Conservation (phyloP, 768 basidiomycete species). For the Mycena vulgaris region DNA sequence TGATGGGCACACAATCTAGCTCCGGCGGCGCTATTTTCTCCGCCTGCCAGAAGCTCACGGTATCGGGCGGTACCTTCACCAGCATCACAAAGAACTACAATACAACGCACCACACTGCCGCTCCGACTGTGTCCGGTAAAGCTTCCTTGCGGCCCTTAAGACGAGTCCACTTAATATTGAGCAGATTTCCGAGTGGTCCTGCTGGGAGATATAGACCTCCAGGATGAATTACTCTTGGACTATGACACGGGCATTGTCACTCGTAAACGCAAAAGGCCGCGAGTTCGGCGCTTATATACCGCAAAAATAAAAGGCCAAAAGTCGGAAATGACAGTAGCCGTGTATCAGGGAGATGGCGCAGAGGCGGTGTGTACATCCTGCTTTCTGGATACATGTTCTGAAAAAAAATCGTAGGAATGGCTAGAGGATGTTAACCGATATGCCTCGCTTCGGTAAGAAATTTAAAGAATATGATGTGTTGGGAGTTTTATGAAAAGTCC, state of each 20-base stretch:
- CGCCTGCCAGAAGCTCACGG: too few relatives aligned
- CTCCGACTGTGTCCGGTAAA: too few relatives aligned
- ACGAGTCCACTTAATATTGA: not conserved
- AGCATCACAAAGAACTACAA: too few relatives aligned
- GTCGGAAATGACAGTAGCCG: conserved; percentile 6
- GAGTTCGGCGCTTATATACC: conserved; percentile 12
- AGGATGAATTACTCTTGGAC: not conserved
- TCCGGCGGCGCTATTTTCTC: too few relatives aligned
- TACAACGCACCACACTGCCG: too few relatives aligned
- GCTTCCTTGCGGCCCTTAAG: not conserved
- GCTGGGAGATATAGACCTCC: conserved; percentile 13
- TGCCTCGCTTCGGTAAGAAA: conserved; percentile 9
- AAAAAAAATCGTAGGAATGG: conserved; percentile 11
- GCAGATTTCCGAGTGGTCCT: conserved; percentile 9
- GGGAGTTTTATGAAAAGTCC: not conserved
- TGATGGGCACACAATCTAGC: too few relatives aligned
- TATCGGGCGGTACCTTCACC: too few relatives aligned
- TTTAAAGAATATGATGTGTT: not conserved
- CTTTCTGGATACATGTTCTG: conserved; percentile 3
- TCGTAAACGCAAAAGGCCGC: not conserved
- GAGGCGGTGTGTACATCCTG: not conserved
- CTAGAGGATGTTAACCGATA: conserved; percentile 8
- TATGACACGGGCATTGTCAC: not conserved
- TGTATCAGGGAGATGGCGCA: conserved; percentile 10
- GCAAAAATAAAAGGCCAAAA: conserved; percentile 6